Percentiles rank a stretch among this genome's conserved stretches.
Conservation (phyloP, 1,284 basidiomycete species). For the Cutaneotrichosporon mucoides region DNA sequence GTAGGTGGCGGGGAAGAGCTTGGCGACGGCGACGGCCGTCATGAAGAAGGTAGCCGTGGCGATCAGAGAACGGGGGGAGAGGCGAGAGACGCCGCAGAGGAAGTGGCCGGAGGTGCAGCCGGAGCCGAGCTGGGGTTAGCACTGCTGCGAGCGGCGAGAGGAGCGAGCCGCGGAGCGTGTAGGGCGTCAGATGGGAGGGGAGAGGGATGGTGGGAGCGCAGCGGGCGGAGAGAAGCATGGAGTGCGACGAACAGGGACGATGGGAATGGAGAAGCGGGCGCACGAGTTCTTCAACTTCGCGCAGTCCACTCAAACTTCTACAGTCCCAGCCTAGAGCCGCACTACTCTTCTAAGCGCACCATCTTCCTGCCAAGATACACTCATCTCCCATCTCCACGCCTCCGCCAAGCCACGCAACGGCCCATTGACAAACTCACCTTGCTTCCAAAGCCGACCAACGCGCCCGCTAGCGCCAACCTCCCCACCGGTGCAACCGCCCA, state of each 20-base stretch:
- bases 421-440: slow-evolving; percentile 55
- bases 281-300: not conserved
- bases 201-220: no score
- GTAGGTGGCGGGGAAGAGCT: slow-evolving; percentile 42
- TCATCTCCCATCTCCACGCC: no score
- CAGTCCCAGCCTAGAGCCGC: no score
- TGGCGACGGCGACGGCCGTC: slow-evolving; percentile 53
- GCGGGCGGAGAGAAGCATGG: no score
- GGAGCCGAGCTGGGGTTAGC: slow-evolving; percentile 16
- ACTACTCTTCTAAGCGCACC: no score
- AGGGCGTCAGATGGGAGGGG: no score
- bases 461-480: slow-evolving; percentile 54
- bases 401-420: no score
- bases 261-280: no score
- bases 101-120: slow-evolving; percentile 57
- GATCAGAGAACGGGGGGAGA: slow-evolving; percentile 56
- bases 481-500: slow-evolving; percentile 35
- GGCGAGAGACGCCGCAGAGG: slow-evolving; percentile 61
- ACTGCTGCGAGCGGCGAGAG: not conserved
- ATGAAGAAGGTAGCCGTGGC: slow-evolving; percentile 59
- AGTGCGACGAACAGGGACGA: not conserved
- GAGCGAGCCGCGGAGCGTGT: no score
- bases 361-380: not conserved
- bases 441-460: slow-evolving; percentile 61
- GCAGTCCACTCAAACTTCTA: no score